Conservation (phyloP, 169 alveolate genomes). For the Plasmodium falciparum region DNA sequence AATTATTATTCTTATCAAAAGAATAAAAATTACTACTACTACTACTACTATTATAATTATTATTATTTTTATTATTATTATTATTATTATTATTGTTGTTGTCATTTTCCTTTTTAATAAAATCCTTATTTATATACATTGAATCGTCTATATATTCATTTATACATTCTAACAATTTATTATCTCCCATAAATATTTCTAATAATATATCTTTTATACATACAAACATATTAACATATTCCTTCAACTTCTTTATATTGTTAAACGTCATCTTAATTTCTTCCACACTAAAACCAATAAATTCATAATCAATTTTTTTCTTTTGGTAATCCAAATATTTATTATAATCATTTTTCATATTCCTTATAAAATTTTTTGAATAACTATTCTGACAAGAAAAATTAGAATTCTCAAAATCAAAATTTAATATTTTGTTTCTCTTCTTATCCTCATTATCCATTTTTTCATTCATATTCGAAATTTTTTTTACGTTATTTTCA, state of each 20-base stretch:
- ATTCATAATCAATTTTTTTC: conserved; percentile 72
- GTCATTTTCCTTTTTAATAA: not conserved
- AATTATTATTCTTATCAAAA: not conserved
- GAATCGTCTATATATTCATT: conserved; percentile 66
- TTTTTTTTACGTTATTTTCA: not conserved
- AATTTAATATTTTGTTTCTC: conserved; percentile 10
- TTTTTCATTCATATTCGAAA: too few species aligned
- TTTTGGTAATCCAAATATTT: conserved; percentile 44
- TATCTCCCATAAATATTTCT: conserved; percentile 73
- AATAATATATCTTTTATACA: conserved; percentile 69
- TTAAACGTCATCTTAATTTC: conserved; percentile 71
- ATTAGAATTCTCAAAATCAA: conserved; percentile 52
- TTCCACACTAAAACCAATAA: conserved; percentile 61
- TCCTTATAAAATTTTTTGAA: conserved; percentile 50
- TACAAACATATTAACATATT: conserved; percentile 75
- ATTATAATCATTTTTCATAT: conserved; percentile 65
- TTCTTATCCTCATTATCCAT: not conserved
- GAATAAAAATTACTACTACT: not conserved
- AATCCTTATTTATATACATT: not conserved
- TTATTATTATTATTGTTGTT: not conserved
- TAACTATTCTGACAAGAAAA: conserved; percentile 56
- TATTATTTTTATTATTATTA: not conserved
- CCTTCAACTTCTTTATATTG: conserved; percentile 62
- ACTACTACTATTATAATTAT: not conserved
- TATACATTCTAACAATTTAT: conserved; percentile 50